Evolutionary conservation across 2,329 filamentous ascomycete species (phyloP).

Genomic region (Fusarium haematococcum): DNA sequence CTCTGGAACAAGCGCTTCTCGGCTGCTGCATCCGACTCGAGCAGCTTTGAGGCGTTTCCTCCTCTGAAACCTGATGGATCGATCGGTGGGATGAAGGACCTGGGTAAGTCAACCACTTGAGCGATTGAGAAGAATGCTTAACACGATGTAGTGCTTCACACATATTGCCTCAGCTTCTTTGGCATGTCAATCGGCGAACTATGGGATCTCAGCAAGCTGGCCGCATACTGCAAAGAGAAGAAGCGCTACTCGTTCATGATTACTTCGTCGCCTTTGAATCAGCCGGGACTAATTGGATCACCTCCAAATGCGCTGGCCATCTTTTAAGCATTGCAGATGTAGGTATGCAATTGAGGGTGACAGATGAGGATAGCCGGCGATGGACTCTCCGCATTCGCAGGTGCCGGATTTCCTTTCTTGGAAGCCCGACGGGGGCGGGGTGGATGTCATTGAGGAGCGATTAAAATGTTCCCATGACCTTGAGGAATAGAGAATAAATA

Average conservation of each 20-base stretch:
- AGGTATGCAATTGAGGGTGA: neutral
- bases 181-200: constrained; percentile 68
- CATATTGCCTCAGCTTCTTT: constrained; percentile 62
- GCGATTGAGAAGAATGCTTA: neutral
- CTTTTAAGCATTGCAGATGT: constrained; percentile 12
- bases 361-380: neutral
- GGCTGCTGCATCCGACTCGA: constrained; percentile 72
- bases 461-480: neutral
- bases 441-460: neutral
- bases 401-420: constrained; percentile 21
- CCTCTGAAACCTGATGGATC: constrained; percentile 59
- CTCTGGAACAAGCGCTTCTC: constrained; percentile 77
- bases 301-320: constrained; percentile 42
- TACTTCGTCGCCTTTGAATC: constrained; percentile 66
- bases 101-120: constrained; percentile 47
- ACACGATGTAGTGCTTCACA: constrained; percentile 56
- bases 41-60: constrained; percentile 73
- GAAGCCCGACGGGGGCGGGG: constrained; percentile 14
- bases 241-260: constrained; percentile 71
- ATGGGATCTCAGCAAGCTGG: constrained; percentile 66
- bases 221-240: constrained; percentile 63
- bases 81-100: constrained; percentile 44
- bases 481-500: neutral
- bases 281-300: constrained; percentile 28
- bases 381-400: constrained; percentile 19